Conservation (phyloP, 306 rosid genomes). For the Clitoria ternatea region DNA sequence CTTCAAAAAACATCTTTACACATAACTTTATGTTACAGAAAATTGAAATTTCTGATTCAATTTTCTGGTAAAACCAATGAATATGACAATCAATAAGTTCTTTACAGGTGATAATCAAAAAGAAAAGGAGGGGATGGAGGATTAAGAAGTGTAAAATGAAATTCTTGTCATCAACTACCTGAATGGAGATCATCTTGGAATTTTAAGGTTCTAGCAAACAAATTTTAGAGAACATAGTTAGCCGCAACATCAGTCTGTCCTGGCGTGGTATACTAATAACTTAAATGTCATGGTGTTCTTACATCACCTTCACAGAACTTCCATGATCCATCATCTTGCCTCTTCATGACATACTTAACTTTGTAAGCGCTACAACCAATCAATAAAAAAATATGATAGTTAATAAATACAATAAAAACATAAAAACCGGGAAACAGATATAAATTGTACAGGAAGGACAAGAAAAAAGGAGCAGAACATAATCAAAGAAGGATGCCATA, state of each 20-base stretch:
- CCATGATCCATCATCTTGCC: slow-evolving; percentile 92
- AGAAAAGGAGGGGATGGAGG: background rate
- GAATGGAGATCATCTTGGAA: slow-evolving; percentile 9
- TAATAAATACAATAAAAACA: background rate
- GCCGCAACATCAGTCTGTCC: slow-evolving; percentile 35
- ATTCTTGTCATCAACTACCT: slow-evolving; percentile 23
- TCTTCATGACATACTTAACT: slow-evolving; percentile 71
- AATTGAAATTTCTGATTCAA: slow-evolving; percentile 19
- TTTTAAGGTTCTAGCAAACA: slow-evolving; percentile 21
- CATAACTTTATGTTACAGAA: slow-evolving; percentile 16
- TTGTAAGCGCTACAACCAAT: slow-evolving; percentile 69
- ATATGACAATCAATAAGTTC: slow-evolving; percentile 28
- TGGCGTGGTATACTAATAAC: slow-evolving; percentile 28
- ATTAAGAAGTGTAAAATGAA: slow-evolving; percentile 4
- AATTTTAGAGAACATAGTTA: slow-evolving; percentile 32
- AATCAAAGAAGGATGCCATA: background rate
- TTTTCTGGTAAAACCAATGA: slow-evolving; percentile 20
- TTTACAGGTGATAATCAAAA: slow-evolving; percentile 32
- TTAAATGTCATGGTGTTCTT: slow-evolving; percentile 38
- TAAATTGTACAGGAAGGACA: background rate
- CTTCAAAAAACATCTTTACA: background rate
- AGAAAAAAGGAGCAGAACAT: background rate
- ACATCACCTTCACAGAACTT: slow-evolving; percentile 79
- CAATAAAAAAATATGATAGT: slow-evolving; percentile 10
- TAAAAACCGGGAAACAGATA: background rate